Percentiles rank a stretch among this genome's conserved stretches.
Conservation (phyloP, 306 rosid genomes). For the Cucumis cinereus region DNA sequence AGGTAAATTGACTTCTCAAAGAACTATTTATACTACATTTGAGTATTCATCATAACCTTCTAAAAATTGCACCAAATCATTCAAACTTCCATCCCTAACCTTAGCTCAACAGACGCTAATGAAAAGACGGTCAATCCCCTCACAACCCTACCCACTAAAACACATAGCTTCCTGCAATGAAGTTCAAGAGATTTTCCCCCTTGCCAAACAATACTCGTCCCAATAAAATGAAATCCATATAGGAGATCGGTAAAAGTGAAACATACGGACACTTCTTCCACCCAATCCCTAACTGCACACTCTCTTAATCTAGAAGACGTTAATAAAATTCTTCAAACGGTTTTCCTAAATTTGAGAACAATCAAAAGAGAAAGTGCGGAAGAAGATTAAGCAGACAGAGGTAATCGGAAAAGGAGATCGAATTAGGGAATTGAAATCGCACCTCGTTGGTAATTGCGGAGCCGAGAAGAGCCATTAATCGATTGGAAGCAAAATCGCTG, state of each 20-base stretch:
- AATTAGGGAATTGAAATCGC: slow-evolving; percentile 5
- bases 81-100: not conserved
- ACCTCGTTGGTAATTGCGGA: slow-evolving; percentile 64
- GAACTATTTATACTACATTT: not conserved
- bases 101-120: not conserved
- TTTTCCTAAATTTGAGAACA: not conserved
- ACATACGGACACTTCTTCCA: not conserved
- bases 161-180: not conserved
- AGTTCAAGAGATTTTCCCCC: not conserved
- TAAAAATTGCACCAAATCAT: not conserved
- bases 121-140: not conserved
- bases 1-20: not conserved
- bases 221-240: not conserved
- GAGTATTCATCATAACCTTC: not conserved
- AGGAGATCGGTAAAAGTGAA: not conserved
- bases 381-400: not conserved
- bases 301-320: not conserved
- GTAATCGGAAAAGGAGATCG: not conserved
- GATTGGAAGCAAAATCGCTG: not conserved
- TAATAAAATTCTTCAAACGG: not conserved
- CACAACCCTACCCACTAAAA: not conserved
- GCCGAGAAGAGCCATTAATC: slow-evolving; percentile 58
- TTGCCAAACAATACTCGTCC: not conserved
- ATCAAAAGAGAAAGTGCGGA: not conserved
- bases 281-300: not conserved